phyloP scores from a whole-genome alignment of 1,139 yeast genomes.

The Groenewaldozyma sp. region DNA sequence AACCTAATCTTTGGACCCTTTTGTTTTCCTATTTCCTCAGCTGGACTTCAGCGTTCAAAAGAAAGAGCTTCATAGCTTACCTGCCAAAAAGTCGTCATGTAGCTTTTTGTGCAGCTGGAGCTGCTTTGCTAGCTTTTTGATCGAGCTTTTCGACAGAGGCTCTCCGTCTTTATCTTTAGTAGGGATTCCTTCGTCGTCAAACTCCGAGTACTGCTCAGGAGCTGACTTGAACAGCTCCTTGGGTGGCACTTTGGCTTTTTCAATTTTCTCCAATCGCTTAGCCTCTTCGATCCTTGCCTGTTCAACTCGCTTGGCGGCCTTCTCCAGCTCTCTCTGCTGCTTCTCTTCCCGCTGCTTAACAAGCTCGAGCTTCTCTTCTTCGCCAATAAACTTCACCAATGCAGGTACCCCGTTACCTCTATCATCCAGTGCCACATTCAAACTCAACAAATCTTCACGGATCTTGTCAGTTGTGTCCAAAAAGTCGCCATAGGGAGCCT shows the following conservation, averaged over 20 bases:
- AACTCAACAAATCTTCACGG: slow-evolving; percentile 58
- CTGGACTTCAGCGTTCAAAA: too few relatives aligned
- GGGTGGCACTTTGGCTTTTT: slow-evolving; percentile 64
- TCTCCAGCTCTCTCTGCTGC: slow-evolving; percentile 44
- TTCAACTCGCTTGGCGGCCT: slow-evolving; percentile 35
- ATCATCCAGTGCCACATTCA: slow-evolving; percentile 85
- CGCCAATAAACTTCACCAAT: slow-evolving; percentile 67
- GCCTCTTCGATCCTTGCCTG: slow-evolving; percentile 32
- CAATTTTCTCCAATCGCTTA: slow-evolving; percentile 52
- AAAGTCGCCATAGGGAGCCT: slow-evolving; percentile 46
- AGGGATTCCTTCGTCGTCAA: slow-evolving; percentile 86
- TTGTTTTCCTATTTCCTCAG: too few relatives aligned
- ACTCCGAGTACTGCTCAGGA: slow-evolving; percentile 47
- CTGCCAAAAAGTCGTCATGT: slow-evolving; percentile 42
- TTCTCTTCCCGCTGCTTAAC: slow-evolving; percentile 50
- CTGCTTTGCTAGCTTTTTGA: slow-evolving; percentile 70
- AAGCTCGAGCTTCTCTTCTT: slow-evolving; percentile 58
- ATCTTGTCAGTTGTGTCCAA: slow-evolving; percentile 50
- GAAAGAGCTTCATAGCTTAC: too few relatives aligned
- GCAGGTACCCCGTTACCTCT: slow-evolving; percentile 69
- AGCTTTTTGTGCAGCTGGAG: slow-evolving; percentile 75
- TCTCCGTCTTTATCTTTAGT: slow-evolving; percentile 67
- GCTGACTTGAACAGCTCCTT: slow-evolving; percentile 54
- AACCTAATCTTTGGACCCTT: too few relatives aligned
- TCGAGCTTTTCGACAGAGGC: slow-evolving; percentile 79